Evolutionary conservation across 495 filamentous ascomycete species (phyloP).

Genomic region (Hyaloscypha bicolor): DNA sequence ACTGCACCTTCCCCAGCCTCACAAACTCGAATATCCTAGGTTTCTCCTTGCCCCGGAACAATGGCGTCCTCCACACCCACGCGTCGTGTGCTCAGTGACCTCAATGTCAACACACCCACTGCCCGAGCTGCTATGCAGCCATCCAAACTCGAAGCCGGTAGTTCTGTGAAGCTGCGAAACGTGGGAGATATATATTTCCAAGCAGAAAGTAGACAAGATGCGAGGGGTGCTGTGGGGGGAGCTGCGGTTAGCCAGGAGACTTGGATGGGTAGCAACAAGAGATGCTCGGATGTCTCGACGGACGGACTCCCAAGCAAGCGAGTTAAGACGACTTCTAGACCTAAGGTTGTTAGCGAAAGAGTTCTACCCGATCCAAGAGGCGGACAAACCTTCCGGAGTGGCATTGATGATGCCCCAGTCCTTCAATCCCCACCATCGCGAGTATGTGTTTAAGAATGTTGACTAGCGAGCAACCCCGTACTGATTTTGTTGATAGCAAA

Average conservation of each 20-base stretch:
- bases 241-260: neutral
- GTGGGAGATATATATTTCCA: conserved; percentile 15
- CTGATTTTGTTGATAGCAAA: neutral
- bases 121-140: neutral
- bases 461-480: neutral
- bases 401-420: neutral
- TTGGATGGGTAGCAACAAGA: neutral
- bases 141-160: neutral
- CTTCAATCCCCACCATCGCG: neutral
- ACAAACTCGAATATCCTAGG: neutral
- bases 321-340: neutral
- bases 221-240: neutral
- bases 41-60: neutral
- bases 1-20: conserved; percentile 1
- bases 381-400: neutral
- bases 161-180: neutral
- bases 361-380: neutral
- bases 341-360: neutral
- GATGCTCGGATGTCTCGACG: neutral
- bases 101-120: conserved; percentile 43
- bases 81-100: conserved; percentile 47
- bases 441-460: neutral
- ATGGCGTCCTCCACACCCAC: conserved; percentile 40
- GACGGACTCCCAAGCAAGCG: neutral
- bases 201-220: neutral